Percentiles rank a stretch among this genome's conserved stretches.
Conservation (phyloP, 371 early-diverging fungal genomes). For the Lichtheimia ornata region DNA sequence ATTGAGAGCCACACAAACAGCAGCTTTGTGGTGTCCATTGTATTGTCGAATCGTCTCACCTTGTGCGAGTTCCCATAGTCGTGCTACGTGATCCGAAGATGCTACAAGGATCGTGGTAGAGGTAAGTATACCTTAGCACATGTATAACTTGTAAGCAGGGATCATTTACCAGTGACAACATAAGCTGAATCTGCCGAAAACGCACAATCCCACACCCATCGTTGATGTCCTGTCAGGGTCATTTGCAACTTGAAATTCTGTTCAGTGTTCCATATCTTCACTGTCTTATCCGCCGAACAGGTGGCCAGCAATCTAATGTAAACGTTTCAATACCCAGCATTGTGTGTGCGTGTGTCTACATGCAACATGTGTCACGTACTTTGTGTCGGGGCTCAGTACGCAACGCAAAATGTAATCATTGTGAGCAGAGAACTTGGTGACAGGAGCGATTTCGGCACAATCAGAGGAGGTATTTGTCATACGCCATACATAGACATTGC, state of each 20-base stretch:
- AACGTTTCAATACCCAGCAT: background rate
- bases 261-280: slow-evolving; percentile 72
- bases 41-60: slow-evolving; percentile 90
- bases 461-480: slow-evolving; percentile 59
- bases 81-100: slow-evolving; percentile 86
- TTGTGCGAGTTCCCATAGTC: slow-evolving; percentile 83
- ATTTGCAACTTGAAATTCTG: slow-evolving; percentile 69
- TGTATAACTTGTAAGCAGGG: too few species aligned
- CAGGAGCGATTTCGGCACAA: slow-evolving; percentile 69
- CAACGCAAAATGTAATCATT: slow-evolving; percentile 81
- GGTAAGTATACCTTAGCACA: background rate
- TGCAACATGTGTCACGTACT: slow-evolving; percentile 35
- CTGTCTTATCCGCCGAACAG: slow-evolving; percentile 85
- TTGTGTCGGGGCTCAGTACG: slow-evolving; percentile 82
- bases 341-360: too few species aligned
- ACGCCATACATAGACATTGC: slow-evolving; percentile 83
- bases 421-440: slow-evolving; percentile 78
- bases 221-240: slow-evolving; percentile 81
- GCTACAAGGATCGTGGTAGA: slow-evolving; percentile 34
- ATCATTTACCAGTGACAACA: slow-evolving; percentile 73
- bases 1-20: slow-evolving; percentile 89
- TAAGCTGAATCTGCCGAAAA: slow-evolving; percentile 93
- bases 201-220: slow-evolving; percentile 96
- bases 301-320: slow-evolving; percentile 72
- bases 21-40: slow-evolving; percentile 90